Conservation (phyloP, 2,329 filamentous ascomycete genomes). For the Aspergillus fumigatiaffinis region DNA sequence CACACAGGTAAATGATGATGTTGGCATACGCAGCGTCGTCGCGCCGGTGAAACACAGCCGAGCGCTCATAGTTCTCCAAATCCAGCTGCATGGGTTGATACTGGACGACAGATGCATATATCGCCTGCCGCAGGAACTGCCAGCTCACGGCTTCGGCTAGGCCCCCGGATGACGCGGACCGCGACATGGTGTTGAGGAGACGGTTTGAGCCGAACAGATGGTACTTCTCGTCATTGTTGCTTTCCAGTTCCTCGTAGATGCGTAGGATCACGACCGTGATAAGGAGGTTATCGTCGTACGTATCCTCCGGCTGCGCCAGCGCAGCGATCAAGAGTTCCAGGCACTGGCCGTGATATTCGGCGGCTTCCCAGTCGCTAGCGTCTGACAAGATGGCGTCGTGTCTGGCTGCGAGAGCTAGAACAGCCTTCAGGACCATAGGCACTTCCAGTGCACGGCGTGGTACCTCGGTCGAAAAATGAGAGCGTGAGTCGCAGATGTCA, state of each 20-base stretch:
- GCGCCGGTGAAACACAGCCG: slow-evolving; percentile 32
- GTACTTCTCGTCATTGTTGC: slow-evolving; percentile 29
- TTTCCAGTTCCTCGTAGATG: slow-evolving; percentile 45
- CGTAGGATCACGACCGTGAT: slow-evolving; percentile 49
- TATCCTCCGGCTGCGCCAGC: slow-evolving; percentile 39
- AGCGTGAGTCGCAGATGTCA: slow-evolving; percentile 32
- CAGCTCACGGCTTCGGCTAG: slow-evolving; percentile 41
- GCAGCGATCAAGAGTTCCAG: slow-evolving; percentile 46
- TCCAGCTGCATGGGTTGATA: slow-evolving; percentile 36
- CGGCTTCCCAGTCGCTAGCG: slow-evolving; percentile 40
- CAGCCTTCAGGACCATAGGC: slow-evolving; percentile 46
- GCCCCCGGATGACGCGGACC: slow-evolving; percentile 38
- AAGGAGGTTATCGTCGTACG: slow-evolving; percentile 46
- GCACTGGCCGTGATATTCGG: slow-evolving; percentile 45
- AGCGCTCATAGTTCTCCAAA: slow-evolving; percentile 37
- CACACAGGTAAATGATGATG: slow-evolving; percentile 37
- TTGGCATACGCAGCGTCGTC: slow-evolving; percentile 40
- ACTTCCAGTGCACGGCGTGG: slow-evolving; percentile 45
- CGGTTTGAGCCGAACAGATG: slow-evolving; percentile 39
- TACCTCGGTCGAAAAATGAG: slow-evolving; percentile 45
- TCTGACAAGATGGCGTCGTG: slow-evolving; percentile 41
- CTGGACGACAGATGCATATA: slow-evolving; percentile 38
- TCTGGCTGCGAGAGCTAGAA: slow-evolving; percentile 45
- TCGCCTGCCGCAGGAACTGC: slow-evolving; percentile 41
- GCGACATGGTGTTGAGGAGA: slow-evolving; percentile 37